A percentile compares a stretch with the other conserved stretches of the same genome.
Conservation (phyloP, 2,329 filamentous ascomycete species). For the Ploettnerulaceae sp. region DNA sequence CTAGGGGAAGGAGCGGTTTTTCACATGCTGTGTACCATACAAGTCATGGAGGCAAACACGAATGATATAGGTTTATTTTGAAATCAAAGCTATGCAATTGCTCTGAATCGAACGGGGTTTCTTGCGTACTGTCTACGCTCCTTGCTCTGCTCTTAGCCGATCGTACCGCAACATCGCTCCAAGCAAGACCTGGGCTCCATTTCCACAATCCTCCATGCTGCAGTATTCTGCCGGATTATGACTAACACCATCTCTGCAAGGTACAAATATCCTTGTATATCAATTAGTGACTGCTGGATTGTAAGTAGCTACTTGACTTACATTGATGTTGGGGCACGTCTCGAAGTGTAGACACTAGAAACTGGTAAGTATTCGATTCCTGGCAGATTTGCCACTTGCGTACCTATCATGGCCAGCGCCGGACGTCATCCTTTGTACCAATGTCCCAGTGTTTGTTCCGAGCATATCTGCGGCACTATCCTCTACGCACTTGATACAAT, state of each 20-base stretch:
- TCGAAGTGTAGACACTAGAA: slow-evolving; percentile 54
- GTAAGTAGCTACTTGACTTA: slow-evolving; percentile 11
- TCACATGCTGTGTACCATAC: slow-evolving; percentile 31
- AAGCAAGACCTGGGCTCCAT: slow-evolving; percentile 47
- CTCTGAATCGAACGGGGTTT: slow-evolving; percentile 3
- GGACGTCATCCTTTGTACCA: slow-evolving; percentile 50
- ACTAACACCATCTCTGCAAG: slow-evolving; percentile 57
- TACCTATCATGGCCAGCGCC: slow-evolving; percentile 58
- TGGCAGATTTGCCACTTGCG: slow-evolving; percentile 26
- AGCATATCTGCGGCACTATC: slow-evolving; percentile 54
- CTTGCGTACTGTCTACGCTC: slow-evolving; percentile 6
- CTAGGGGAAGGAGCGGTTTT: slow-evolving; percentile 21
- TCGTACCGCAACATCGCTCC: slow-evolving; percentile 41
- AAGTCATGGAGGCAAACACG: slow-evolving; percentile 27
- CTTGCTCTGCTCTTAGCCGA: slow-evolving; percentile 26
- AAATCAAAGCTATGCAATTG: slow-evolving; percentile 2
- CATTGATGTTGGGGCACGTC: slow-evolving; percentile 58
- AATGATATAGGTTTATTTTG: slow-evolving; percentile 23
- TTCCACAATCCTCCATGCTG: slow-evolving; percentile 53
- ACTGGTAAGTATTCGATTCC: slow-evolving; percentile 27
- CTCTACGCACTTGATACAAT: slow-evolving; percentile 62
- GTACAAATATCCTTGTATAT: slow-evolving; percentile 50
- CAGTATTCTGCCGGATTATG: slow-evolving; percentile 61
- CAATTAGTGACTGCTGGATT: neutral
- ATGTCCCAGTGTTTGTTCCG: slow-evolving; percentile 42